These are phyloP conservation scores for Nakazawaea anatomiae DNA, from an alignment of 805 yeast genomes.

Conservation along the genomic window DNA sequence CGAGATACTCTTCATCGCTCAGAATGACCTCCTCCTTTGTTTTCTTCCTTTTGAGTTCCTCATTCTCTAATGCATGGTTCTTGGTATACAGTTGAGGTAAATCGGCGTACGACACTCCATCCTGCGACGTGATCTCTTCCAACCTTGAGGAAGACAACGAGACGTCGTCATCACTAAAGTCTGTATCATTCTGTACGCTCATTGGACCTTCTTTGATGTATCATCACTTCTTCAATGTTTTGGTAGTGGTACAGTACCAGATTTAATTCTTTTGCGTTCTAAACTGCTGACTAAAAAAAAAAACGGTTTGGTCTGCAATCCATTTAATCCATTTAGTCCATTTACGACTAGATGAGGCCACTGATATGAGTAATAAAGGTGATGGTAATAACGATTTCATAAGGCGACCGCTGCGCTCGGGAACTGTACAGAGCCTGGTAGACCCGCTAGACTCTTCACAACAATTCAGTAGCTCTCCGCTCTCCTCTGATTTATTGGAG, in stretches of 20 bases:
- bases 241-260: too few relatives aligned
- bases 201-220: too few relatives aligned
- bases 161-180: neutral
- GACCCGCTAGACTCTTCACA: slow-evolving; percentile 3
- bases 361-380: neutral
- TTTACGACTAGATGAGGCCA: neutral
- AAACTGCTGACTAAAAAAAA: too few relatives aligned
- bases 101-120: neutral
- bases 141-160: neutral
- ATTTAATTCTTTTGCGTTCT: neutral
- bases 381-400: neutral
- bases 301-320: too few relatives aligned
- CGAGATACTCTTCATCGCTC: slow-evolving; percentile 7
- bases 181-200: neutral
- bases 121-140: neutral
- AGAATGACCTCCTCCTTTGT: slow-evolving; percentile 3
- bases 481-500: neutral
- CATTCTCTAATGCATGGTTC: neutral
- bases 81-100: slow-evolving; percentile 1
- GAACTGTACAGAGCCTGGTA: neutral
- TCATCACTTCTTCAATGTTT: too few relatives aligned
- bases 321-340: too few relatives aligned
- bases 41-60: neutral
- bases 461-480: neutral
- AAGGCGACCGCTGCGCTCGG: neutral